Base-by-base conservation (phyloP, 73 alveolate species). In the Symbiodinium natans region DNA sequence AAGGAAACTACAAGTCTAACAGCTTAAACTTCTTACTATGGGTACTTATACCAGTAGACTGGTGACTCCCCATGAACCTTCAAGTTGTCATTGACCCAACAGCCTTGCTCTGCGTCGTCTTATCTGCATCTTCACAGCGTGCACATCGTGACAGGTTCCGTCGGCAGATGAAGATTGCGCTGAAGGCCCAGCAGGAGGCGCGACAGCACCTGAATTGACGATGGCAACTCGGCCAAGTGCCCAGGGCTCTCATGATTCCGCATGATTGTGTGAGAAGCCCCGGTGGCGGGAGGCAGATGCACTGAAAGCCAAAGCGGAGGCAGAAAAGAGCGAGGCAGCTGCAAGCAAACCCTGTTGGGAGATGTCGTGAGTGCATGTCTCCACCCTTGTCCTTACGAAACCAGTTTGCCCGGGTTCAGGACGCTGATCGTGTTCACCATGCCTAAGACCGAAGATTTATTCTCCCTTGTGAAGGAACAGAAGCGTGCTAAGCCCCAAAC, bases 141-240 rank as follows among this genome's bases (percentile, higher is more conserved):
- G 36, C 80, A 23, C 33, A n/a, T 25, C 11, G 2, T 80, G 54
- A 19, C 56, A 90, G 97, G 97, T 90, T 90, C 42, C 43, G 97
- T 36, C 97, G 97, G 38, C 97, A 90, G 87, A 54, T 90, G 75
- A 90, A 90, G 77, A 42, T 90, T 41, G 97, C 97, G 36, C 54
- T 90, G 80, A 90, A 90, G 40, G 97, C 97, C n/a, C 97, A 90
- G 77, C 97, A 90, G 52, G 97, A 90, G 97, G 96, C 88, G n/a
- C 59, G n/a, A 25, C 56, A 25, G 88, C 3, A 13, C 3, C 43
- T 3, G 84, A 21, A 8, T 13, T 6, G 77, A 8, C 9, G 31
- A 59, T 19, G 29, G 77, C 36, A 25, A 59, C 9, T 59, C 77
- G 34, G 77, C 31, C 77, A 25, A 25, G 17, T 46, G 59, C 59